These are phyloP conservation scores for Elongisporangium anandrum DNA, from an alignment of 352 stramenopile species.

Conservation along the genomic window DNA sequence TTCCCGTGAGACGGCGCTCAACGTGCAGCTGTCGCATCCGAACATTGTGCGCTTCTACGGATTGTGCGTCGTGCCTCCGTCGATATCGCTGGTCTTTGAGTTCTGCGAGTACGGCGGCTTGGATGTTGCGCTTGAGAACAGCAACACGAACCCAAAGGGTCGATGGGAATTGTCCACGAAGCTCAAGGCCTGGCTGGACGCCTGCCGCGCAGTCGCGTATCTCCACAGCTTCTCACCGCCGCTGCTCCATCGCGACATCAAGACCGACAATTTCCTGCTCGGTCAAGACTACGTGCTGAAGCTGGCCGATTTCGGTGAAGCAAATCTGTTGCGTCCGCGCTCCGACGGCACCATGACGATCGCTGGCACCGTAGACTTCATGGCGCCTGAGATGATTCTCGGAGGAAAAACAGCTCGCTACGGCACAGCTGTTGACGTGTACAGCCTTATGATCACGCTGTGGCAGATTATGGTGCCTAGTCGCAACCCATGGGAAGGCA, in stretches of 20 bases:
- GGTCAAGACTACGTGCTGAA: constrained; percentile 78
- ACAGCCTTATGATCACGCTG: constrained; percentile 85
- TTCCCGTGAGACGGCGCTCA: constrained; percentile 75
- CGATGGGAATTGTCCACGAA: constrained; percentile 62
- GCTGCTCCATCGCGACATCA: constrained; percentile 80
- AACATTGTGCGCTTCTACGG: constrained; percentile 84
- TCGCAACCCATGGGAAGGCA: constrained; percentile 66
- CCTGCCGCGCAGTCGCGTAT: constrained; percentile 74
- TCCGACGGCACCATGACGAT: constrained; percentile 84
- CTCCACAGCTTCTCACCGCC: constrained; percentile 81
- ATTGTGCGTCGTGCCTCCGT: constrained; percentile 76
- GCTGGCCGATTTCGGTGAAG: constrained; percentile 81
- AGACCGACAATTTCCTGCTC: constrained; percentile 84
- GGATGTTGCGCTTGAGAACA: constrained; percentile 48
- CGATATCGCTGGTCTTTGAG: constrained; percentile 84
- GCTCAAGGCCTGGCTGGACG: constrained; percentile 82
- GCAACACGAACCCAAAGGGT: constrained; percentile 16
- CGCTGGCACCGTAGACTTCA: constrained; percentile 82
- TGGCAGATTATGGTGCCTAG: constrained; percentile 85
- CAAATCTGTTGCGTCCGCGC: constrained; percentile 72
- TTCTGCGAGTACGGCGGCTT: constrained; percentile 83
- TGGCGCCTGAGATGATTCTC: constrained; percentile 83
- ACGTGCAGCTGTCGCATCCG: constrained; percentile 77
- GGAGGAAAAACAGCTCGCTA: constrained; percentile 78
- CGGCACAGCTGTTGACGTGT: constrained; percentile 74